These are phyloP conservation scores for Aspergillus ustus DNA, from an alignment of 2,329 filamentous ascomycete genomes.

Conservation along the genomic window DNA sequence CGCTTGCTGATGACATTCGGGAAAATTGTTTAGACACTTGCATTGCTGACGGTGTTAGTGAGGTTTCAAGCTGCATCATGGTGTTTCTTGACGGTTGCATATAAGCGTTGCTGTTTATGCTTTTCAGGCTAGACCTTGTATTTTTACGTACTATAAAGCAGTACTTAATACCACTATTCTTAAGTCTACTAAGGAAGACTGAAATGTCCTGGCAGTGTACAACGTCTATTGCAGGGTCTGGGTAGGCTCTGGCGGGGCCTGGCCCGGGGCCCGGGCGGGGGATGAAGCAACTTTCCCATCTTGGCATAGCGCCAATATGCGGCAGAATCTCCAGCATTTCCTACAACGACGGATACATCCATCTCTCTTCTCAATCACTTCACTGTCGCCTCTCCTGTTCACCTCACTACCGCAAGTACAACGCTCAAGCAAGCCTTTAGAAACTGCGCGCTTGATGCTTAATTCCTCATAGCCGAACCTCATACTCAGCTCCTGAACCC, in stretches of 20 bases:
- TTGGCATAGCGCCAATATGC: conserved; percentile 8
- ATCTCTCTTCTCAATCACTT: neutral
- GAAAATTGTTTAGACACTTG: conserved; percentile 9
- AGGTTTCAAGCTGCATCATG: conserved; percentile 2
- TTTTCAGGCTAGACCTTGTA: conserved; percentile 2
- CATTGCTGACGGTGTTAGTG: conserved; percentile 16
- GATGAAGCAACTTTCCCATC: conserved; percentile 10
- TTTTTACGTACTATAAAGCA: conserved; percentile 3
- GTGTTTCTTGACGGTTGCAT: conserved; percentile 14
- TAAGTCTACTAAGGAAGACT: no score
- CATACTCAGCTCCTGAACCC: neutral
- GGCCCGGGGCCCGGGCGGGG: no score
- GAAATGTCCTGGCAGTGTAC: no score
- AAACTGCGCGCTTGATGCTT: neutral
- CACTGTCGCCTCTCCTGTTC: neutral
- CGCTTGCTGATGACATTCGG: neutral
- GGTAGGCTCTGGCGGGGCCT: no score
- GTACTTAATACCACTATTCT: conserved; percentile 3
- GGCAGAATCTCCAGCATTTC: conserved; percentile 15
- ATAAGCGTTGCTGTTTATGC: conserved; percentile 11
- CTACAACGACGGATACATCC: neutral
- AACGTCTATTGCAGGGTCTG: no score
- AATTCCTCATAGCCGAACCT: neutral
- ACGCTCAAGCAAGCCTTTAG: neutral
- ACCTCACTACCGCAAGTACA: neutral